Evolutionary conservation across 2,329 filamentous ascomycete genomes (phyloP).

Genomic region (Aureobasidium pullulans): DNA sequence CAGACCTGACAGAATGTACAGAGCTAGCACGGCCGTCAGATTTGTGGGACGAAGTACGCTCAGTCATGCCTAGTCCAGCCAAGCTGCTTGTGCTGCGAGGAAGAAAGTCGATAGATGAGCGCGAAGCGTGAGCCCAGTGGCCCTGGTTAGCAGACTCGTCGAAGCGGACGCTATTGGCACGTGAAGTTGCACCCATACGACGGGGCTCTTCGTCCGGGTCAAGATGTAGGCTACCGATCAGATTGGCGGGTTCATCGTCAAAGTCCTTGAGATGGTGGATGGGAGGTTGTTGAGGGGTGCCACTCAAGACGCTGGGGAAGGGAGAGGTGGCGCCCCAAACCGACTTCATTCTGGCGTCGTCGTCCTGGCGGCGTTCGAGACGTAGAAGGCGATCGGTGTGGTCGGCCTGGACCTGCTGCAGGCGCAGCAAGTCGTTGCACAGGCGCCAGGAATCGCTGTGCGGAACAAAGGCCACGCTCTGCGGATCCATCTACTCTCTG

Average conservation of each 20-base stretch:
- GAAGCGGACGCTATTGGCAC: conserved; percentile 95
- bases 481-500: conserved; percentile 49
- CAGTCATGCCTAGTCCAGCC: conserved; percentile 72
- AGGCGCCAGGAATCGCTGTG: conserved; percentile 51
- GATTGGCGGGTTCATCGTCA: conserved; percentile 74
- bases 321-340: conserved; percentile 81
- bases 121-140: conserved; percentile 75
- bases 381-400: conserved; percentile 55
- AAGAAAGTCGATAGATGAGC: conserved; percentile 76
- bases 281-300: conserved; percentile 75
- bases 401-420: conserved; percentile 54
- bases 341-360: conserved; percentile 64
- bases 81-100: conserved; percentile 67
- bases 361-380: conserved; percentile 55
- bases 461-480: conserved; percentile 54
- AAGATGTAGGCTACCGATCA: conserved; percentile 73
- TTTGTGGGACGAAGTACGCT: conserved; percentile 87
- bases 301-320: conserved; percentile 76
- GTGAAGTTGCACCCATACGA: conserved; percentile 75
- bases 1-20: conserved; percentile 69
- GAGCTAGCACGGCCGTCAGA: conserved; percentile 94
- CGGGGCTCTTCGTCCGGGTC: conserved; percentile 83
- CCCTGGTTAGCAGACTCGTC: conserved; percentile 92
- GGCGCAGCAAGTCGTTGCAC: conserved; percentile 53
- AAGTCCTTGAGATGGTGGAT: conserved; percentile 82